These are phyloP conservation scores for Ascoidea asiatica DNA, from an alignment of 805 yeast species.

Conservation along the genomic window DNA sequence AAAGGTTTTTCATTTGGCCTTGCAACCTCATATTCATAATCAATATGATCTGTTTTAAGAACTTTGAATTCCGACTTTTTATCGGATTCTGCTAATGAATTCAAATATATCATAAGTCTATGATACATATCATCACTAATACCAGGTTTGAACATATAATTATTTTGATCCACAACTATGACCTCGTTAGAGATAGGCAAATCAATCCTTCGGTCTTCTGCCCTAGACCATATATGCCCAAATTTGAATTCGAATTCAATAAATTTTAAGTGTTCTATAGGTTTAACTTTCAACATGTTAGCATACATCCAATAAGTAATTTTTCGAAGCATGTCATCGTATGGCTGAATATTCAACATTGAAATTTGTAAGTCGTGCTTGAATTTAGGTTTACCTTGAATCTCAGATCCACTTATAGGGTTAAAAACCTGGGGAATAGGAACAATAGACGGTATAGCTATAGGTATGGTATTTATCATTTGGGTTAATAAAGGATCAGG, in stretches of 20 bases:
- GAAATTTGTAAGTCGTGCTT: constrained; percentile 21
- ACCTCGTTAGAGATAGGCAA: constrained; percentile 62
- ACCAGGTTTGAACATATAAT: constrained; percentile 49
- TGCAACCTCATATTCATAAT: constrained; percentile 48
- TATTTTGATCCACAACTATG: constrained; percentile 39
- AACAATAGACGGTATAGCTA: not conserved
- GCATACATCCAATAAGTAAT: constrained; percentile 88
- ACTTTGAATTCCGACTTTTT: constrained; percentile 42
- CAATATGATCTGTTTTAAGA: constrained; percentile 50
- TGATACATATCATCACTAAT: constrained; percentile 49
- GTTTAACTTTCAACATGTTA: constrained; percentile 50
- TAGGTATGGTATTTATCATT: not conserved
- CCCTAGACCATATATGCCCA: constrained; percentile 57
- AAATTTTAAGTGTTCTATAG: constrained; percentile 29
- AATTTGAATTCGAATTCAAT: constrained; percentile 67
- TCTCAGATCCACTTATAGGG: constrained; percentile 2
- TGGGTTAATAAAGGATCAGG: not conserved
- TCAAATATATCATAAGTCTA: constrained; percentile 40
- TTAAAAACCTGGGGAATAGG: not conserved
- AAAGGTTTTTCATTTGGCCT: constrained; percentile 52
- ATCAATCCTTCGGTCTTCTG: constrained; percentile 44
- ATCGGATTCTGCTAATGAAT: constrained; percentile 35
- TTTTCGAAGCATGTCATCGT: constrained; percentile 68
- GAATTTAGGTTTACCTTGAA: constrained; percentile 1
- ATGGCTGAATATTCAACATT: constrained; percentile 62